A percentile compares a stretch with the other conserved stretches of the same genome.
phyloP scores from a whole-genome alignment of 495 filamentous ascomycete genomes.

The Penicillium herquei region DNA sequence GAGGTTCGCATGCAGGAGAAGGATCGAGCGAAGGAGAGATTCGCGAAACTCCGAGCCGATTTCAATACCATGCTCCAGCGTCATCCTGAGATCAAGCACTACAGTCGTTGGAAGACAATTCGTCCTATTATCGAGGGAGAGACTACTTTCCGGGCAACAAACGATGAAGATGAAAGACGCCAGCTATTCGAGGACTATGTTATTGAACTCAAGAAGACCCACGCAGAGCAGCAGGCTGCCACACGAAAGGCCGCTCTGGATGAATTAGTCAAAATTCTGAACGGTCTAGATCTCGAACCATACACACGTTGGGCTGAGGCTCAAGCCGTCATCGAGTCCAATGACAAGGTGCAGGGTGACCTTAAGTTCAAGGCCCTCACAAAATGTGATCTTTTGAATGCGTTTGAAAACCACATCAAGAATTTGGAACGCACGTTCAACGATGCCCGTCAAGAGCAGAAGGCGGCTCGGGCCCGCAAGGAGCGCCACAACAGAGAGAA shows the following conservation, averaged over 20 bases:
- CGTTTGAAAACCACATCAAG: conserved; percentile 95
- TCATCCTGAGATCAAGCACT: conserved; percentile 96
- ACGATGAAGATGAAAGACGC: conserved; percentile 83
- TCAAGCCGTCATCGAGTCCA: conserved; percentile 74
- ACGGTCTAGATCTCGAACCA: conserved; percentile 81
- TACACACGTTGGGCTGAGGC: conserved; percentile 96
- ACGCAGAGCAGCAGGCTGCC: conserved; percentile 69
- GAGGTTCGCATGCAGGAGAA: conserved; percentile 92
- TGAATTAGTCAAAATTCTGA: conserved; percentile 76
- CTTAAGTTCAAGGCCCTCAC: conserved; percentile 84
- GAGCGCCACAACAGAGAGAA: conserved; percentile 83
- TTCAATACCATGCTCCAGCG: conserved; percentile 95
- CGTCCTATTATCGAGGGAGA: conserved; percentile 93
- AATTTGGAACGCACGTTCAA: conserved; percentile 85
- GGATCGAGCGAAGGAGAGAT: conserved; percentile 90
- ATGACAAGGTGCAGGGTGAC: conserved; percentile 77
- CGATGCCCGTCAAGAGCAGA: conserved; percentile 82
- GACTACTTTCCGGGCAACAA: conserved; percentile 89
- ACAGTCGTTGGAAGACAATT: conserved; percentile 96
- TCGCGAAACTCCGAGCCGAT: conserved; percentile 88
- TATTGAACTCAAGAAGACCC: conserved; percentile 72
- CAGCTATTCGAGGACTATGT: conserved; percentile 96
- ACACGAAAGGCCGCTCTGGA: conserved; percentile 81
- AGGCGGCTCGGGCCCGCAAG: conserved; percentile 71
- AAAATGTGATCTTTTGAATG: conserved; percentile 86